Evolutionary conservation across 805 yeast species (phyloP), one percentile per base, ranked within the genome.

Genomic region (Candida easanensis): DNA sequence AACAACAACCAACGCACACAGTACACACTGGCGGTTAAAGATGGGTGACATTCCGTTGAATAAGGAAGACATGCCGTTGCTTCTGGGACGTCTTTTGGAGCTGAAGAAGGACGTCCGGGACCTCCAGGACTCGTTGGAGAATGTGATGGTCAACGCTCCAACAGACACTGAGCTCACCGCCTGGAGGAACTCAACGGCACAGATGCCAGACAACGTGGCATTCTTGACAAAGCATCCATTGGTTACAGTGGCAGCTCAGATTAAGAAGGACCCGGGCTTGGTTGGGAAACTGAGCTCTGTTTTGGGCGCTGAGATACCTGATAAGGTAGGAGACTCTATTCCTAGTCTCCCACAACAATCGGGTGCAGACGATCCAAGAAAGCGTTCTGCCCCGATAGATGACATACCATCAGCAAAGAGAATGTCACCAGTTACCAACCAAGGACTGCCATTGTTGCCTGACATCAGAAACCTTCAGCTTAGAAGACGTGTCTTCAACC

Each of bases 61-160:
- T 15, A 27, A 14, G n/a, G n/a, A n/a, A n/a, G n/a, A n/a, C n/a
- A 27, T 9, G 15, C 15, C 21, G 22, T 22, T 27, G 22, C 22
- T 20, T 8, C 28, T 22, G 15, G 22, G 23, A 10, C 36, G 40
- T 6, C 26, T 41, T 7, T 25, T 36, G 13, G 37, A 36, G 17
- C 21, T 41, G 17, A 41, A 41, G 31, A 32, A 28, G 17, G 41
- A 41, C 30, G 36, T 17, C 3, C 36, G 28, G 14, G 37, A 32
- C n/a, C 11, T 41, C 4, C 33, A 41, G 18, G 33, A 37, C 27
- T 17, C 38, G 19, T 16, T 41, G 21, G 45, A 41, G 26, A 36
- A 41, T 21, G 34, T 41, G 3, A 11, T 33, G 7, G 25, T 7
- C 14, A 32, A 23, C 22, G 45, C 36, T 4, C 27, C 28, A 5